phyloP scores from a whole-genome alignment of 2,329 filamentous ascomycete species.

The Colletotrichum incanum region DNA sequence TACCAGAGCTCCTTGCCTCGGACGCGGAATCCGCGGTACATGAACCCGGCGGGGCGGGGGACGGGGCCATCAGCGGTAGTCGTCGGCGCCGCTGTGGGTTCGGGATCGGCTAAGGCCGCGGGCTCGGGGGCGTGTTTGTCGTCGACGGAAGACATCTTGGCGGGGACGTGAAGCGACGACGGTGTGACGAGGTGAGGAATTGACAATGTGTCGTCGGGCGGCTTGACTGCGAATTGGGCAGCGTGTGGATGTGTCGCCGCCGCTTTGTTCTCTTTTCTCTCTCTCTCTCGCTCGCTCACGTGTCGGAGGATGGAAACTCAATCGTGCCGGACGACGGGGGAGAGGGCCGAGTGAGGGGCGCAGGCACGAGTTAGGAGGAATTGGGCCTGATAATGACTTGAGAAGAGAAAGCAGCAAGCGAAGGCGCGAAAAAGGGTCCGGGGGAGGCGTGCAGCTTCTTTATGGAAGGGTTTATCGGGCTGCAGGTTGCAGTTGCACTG shows the following conservation, averaged over 20 bases:
- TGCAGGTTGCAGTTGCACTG: slow-evolving; percentile 41
- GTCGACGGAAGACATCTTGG: slow-evolving; percentile 32
- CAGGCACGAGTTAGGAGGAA: not conserved
- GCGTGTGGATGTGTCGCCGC: not conserved
- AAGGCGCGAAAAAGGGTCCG: not conserved
- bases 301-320: slow-evolving; percentile 36
- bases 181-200: not conserved
- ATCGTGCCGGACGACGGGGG: slow-evolving; percentile 28
- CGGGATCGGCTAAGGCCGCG: slow-evolving; percentile 13
- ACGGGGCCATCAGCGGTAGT: slow-evolving; percentile 44
- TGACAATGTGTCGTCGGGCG: not conserved
- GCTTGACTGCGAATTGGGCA: slow-evolving; percentile 7
- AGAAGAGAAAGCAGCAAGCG: not conserved
- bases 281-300: not conserved
- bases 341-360: slow-evolving; percentile 2
- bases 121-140: slow-evolving; percentile 30
- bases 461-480: slow-evolving; percentile 39
- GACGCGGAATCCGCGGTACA: slow-evolving; percentile 75
- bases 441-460: slow-evolving; percentile 24
- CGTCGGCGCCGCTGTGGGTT: slow-evolving; percentile 23
- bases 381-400: not conserved
- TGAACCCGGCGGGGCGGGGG: slow-evolving; percentile 71
- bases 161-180: slow-evolving; percentile 1
- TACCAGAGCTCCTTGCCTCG: slow-evolving; percentile 74
- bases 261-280: slow-evolving; percentile 8